Base-by-base conservation (phyloP, 2,329 filamentous ascomycete species). In the Chrysosphaeria jannelii region DNA sequence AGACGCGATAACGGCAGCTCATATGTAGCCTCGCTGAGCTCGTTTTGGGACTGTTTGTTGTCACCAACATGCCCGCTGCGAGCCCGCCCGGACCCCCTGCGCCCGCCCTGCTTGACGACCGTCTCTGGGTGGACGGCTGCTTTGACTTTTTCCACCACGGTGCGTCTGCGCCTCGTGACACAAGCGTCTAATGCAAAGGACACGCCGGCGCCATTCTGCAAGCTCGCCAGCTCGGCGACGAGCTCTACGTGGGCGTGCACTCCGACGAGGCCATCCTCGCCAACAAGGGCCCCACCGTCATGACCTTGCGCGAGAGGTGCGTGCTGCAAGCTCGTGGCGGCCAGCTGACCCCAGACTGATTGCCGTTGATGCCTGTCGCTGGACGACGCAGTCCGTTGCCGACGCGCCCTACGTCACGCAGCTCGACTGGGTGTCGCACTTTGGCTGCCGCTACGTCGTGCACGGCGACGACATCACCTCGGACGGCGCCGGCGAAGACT, bases 71-170 rank as follows among this genome's bases (percentile, higher is more conserved):
- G n/a, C n/a, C n/a, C n/a, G n/a, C n/a, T n/a, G n/a, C n/a, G n/a
- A n/a, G 29, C 21, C 46, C 45, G 6, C 43, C 45, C 2, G 52
- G 53, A 28, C 45, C 53, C 21, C 46, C 56, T 21, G 55, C 53
- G 25, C 48, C 53, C 17, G 51, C 57, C 40, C 46, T 63, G 6
- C 45, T 58, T 16, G 57, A 63, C 14, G 64, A 72, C 36, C 66
- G 81, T 33, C 74, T 97, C 37, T 97, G 88, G 88, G 72, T 97
- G 13, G 85, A 97, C 43, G 85, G 85, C 31, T 97, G 85, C 54
- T 97, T 91, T 50, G 85, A 97, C 51, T 97, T 97, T 47, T 88
- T 79, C 48, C 85, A 97, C 44, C 85, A 93, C 43, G 85, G 74
- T 76, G 44, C 33, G 48, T 18, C 14, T 10, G 6, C 10, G n/a